Percentiles rank a stretch among this genome's conserved stretches.
Evolutionary conservation across 257 asterid species (phyloP).

Genomic region (Paraleonurus japonicus): DNA sequence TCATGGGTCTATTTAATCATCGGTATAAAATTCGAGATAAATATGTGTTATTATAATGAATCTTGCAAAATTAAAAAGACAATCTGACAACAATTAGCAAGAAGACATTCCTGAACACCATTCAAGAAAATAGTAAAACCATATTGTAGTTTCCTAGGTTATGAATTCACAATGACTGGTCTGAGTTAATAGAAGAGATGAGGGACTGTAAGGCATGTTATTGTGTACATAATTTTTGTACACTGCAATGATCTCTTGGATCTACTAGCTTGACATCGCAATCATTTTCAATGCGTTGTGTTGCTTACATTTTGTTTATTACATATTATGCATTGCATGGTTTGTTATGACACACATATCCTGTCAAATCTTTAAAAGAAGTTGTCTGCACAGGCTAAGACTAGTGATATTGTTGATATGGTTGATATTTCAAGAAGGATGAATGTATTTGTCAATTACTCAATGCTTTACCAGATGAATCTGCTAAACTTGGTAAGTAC

Average conservation of each 20-base stretch:
- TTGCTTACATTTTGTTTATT: constrained; percentile 12
- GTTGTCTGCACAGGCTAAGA: too few relatives aligned
- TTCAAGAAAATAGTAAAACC: too few relatives aligned
- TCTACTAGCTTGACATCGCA: neutral
- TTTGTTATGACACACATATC: neutral
- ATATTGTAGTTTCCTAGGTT: too few relatives aligned
- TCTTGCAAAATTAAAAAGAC: constrained; percentile 25
- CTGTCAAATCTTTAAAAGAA: neutral
- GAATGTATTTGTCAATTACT: constrained; percentile 12
- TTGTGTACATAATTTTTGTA: neutral
- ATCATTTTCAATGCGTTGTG: neutral
- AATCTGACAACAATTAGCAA: constrained; percentile 32
- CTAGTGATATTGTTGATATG: constrained; percentile 18
- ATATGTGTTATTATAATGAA: too few relatives aligned
- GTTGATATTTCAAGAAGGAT: constrained; percentile 22
- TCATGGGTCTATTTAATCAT: too few relatives aligned
- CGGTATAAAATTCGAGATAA: too few relatives aligned
- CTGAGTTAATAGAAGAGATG: neutral
- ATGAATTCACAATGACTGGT: too few relatives aligned
- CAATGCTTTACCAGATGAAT: constrained; percentile 26
- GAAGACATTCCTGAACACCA: constrained; percentile 49
- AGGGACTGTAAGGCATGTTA: neutral
- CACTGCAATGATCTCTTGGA: too few relatives aligned
- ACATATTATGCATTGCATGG: neutral
- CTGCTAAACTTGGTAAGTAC: constrained; percentile 10